Base-by-base conservation (phyloP, 2,329 filamentous ascomycete genomes). In the Monilinia vaccinii-corymbosi region DNA sequence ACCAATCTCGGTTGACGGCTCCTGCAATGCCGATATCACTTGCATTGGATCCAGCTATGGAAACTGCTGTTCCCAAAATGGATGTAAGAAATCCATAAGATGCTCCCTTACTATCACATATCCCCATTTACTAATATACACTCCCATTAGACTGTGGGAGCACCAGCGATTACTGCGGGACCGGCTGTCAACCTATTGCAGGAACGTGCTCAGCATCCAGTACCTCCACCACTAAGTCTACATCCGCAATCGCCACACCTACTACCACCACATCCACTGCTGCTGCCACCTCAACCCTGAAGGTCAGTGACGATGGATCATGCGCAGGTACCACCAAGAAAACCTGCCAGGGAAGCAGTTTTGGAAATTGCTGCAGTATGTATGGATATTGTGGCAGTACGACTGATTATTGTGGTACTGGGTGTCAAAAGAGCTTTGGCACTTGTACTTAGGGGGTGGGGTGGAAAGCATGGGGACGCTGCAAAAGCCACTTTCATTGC, bases 51-150 rank as follows among this genome's bases (percentile, higher is more conserved):
- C 68, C 14, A 62, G 48, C 16, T 63, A 58, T 16, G 70, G 70
- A 9, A 47, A 67, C 14, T 73, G 71, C 62, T 73, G 71, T 53
- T 69, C 67, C 31, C 61, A 68, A 32, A 64, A 67, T 61, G 69
- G 69, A 42, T 73, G 66, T 63, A 52, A 52, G 50, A 42, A 40
- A 8, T 28, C n/a, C 21, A 23, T n/a, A n/a, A 36, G 2, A 36
- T 36, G 34, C 21, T 8, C 18, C 28, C 18, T 14, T 14, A 18
- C 32, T 21, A 47, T 32, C n/a, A 23, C 31, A 18, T 16, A 10
- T 50, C n/a, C 11, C 14, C 9, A 36, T 21, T 50, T 8, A 50
- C 31, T 50, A 50, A 50, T 7, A 21, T 3, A 18, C 18, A 28
- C 5, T 28, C 34, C 21, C 28, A 55, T 14, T 40, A 55, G 36